Evolutionary conservation across 2,329 filamentous ascomycete genomes (phyloP), one percentile per base, ranked within the genome.

Genomic region (Curvularia sp.): DNA sequence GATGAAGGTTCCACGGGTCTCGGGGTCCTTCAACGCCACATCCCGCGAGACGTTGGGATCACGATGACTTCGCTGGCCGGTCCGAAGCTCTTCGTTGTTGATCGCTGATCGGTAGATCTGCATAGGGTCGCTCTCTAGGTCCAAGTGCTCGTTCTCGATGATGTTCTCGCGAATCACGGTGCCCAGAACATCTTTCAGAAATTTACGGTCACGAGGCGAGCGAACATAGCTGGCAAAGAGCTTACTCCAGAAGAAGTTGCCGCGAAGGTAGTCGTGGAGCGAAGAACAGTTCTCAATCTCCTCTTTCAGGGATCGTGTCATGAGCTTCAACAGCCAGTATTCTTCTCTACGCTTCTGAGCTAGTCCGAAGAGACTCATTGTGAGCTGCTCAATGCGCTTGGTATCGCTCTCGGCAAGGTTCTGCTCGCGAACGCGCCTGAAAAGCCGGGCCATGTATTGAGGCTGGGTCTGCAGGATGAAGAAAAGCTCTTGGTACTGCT

Each of bases 381-480:
- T 92, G 61, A 99, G 82, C 61, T 95, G 90, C 77, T 97, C 94
- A 54, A 97, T 90, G 50, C 92, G 88, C 79, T 97, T 97, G 75
- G 88, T 90, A 71, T 99, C 95, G 77, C 95, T 96, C 71, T 99
- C 95, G 0, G 92, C 83, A 1, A 91, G 92, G 42, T 90, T 92
- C 68, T 91, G 86, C 77, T 97, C 92, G 30, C 93, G 88, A 30
- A 98, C 80, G 43, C 89, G 87, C 75, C 88, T 89, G 83, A 98
- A 97, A 1, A 98, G 84, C 12, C 93, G 86, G 28, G 93, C 92
- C 42, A 99, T 86, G 72, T 99, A 99, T 63, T 96, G 92, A 3
- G 95, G 92, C 70, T 99, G 96, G 0, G 95, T 99, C 75, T 99
- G 95, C 4, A 99, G 86, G 61, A 93, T 89, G 82, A 99, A 98